Evolutionary conservation across 2,329 filamentous ascomycete genomes (phyloP).

Genomic region (Aspergillus sp.): DNA sequence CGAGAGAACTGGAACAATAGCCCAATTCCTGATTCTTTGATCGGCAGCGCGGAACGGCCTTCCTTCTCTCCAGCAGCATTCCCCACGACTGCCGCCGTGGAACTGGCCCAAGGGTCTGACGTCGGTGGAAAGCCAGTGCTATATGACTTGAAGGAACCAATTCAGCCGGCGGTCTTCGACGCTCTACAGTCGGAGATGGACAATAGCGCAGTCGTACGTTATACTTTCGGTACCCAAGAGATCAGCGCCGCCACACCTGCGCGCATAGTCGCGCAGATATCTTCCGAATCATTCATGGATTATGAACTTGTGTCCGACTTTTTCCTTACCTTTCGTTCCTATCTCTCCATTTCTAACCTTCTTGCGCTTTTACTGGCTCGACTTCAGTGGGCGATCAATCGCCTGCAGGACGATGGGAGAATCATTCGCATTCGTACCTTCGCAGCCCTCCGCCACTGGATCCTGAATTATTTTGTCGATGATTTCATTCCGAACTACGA

Average conservation of each 20-base stretch:
- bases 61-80: slow-evolving; percentile 40
- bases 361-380: slow-evolving; percentile 81
- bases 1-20: slow-evolving; percentile 27
- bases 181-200: slow-evolving; percentile 78
- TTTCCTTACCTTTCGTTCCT: slow-evolving; percentile 90
- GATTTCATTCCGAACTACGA: slow-evolving; percentile 80
- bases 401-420: slow-evolving; percentile 79
- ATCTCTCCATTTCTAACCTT: slow-evolving; percentile 73
- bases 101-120: slow-evolving; percentile 29
- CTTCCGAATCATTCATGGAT: slow-evolving; percentile 90
- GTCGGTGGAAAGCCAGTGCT: slow-evolving; percentile 40
- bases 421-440: slow-evolving; percentile 96
- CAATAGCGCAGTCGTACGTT: slow-evolving; percentile 77
- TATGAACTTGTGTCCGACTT: slow-evolving; percentile 98
- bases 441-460: slow-evolving; percentile 94
- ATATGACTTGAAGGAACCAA: slow-evolving; percentile 61
- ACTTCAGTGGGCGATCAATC: slow-evolving; percentile 79
- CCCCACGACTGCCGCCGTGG: slow-evolving; percentile 32
- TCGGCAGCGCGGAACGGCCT: slow-evolving; percentile 26
- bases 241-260: slow-evolving; percentile 89
- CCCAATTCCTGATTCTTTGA: slow-evolving; percentile 23
- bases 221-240: slow-evolving; percentile 66
- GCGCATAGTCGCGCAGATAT: slow-evolving; percentile 91
- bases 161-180: slow-evolving; percentile 69
- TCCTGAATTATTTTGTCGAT: slow-evolving; percentile 94